A percentile compares a stretch with the other conserved stretches of the same genome.
Conservation (phyloP, 176 grass and related monocot species). For the Miscanthus lutarioriparius region DNA sequence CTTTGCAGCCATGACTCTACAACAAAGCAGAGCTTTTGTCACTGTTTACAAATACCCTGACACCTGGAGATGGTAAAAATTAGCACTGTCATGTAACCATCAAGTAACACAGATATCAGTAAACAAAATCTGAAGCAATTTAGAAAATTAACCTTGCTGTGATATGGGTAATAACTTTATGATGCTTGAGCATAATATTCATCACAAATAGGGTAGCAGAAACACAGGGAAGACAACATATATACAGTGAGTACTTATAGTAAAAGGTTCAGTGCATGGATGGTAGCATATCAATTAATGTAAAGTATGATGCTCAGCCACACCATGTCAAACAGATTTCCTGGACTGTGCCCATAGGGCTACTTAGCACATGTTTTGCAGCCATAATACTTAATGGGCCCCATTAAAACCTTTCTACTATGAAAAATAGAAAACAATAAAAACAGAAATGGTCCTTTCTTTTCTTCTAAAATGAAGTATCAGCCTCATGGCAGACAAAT, state of each 20-base stretch:
- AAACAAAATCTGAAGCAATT: background rate
- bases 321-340: background rate
- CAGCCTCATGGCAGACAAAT: background rate
- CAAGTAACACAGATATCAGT: background rate
- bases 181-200: background rate
- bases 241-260: background rate
- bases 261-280: background rate
- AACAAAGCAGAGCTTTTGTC: background rate
- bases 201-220: background rate
- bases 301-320: slow-evolving; percentile 2
- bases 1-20: slow-evolving; percentile 38
- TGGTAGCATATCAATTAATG: background rate
- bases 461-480: background rate
- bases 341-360: background rate
- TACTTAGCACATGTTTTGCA: background rate
- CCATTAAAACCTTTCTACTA: background rate
- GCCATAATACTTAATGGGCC: background rate
- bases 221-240: background rate
- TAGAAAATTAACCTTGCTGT: background rate
- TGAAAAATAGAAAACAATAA: background rate
- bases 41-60: background rate
- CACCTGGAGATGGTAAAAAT: background rate
- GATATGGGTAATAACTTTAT: background rate
- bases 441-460: background rate
- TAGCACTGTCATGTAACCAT: background rate